Evolutionary conservation across 2,329 filamentous ascomycete genomes (phyloP).

Genomic region (Epichloe bromicola): DNA sequence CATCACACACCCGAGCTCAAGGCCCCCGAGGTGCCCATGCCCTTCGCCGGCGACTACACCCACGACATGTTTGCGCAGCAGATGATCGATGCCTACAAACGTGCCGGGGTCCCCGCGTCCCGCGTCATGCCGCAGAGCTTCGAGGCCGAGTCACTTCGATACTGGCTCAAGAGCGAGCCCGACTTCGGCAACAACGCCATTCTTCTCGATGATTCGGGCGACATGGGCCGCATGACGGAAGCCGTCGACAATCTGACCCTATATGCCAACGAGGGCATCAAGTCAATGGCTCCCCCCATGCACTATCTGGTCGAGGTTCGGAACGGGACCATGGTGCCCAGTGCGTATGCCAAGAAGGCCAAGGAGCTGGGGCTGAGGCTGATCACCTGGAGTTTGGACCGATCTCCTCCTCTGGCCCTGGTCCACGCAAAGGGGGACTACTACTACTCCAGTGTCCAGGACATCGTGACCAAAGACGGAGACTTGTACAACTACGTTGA

Average conservation of each 20-base stretch:
- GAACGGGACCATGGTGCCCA: conserved; percentile 45
- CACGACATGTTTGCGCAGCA: conserved; percentile 52
- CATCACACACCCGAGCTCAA: conserved; percentile 58
- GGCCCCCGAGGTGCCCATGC: conserved; percentile 53
- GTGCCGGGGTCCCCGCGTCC: conserved; percentile 35
- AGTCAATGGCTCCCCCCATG: conserved; percentile 50
- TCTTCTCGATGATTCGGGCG: conserved; percentile 50
- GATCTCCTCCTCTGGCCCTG: conserved; percentile 45
- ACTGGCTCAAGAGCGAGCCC: conserved; percentile 52
- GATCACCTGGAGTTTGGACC: conserved; percentile 56
- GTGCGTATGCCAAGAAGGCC: conserved; percentile 46
- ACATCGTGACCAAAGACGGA: conserved; percentile 47
- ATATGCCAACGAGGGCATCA: conserved; percentile 44
- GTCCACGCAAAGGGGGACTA: conserved; percentile 32
- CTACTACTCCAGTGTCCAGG: conserved; percentile 43
- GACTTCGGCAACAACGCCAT: conserved; percentile 49
- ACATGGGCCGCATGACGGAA: conserved; percentile 35
- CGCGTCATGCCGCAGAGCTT: conserved; percentile 55
- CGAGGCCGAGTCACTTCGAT: conserved; percentile 48
- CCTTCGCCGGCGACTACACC: conserved; percentile 50
- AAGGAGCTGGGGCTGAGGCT: conserved; percentile 50
- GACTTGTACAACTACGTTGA: conserved; percentile 55
- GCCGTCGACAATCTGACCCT: conserved; percentile 43
- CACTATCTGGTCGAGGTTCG: conserved; percentile 44
- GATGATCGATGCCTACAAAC: conserved; percentile 46